Base-by-base conservation (phyloP, 2,329 filamentous ascomycete genomes). In the Fusarium pseudocircinatum region DNA sequence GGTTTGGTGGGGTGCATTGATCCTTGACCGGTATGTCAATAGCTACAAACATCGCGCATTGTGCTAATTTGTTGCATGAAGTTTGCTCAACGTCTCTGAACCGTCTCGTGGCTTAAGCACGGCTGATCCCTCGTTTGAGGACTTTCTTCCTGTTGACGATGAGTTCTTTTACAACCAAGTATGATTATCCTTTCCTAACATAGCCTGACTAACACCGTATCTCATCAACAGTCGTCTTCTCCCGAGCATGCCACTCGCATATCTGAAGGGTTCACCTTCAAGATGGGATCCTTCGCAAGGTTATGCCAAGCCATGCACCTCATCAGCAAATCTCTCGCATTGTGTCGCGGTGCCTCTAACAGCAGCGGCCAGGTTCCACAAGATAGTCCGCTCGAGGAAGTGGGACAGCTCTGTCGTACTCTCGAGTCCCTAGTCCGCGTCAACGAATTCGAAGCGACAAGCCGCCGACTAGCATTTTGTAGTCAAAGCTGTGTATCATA, bases 401-500 rank as follows among this genome's bases (percentile, higher is more conserved):
- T 36, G 8, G 24, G 20, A 28, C 57, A 60, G 57, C 12, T 60
- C 10, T 60, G 57, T 3, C 57, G 57, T 12, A 60, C 57, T 4
- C 57, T 60, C 4, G 57, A 60, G 10, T 47, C 43, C 2, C 26
- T 60, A 7, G 42, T 60, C 13, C 57, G 57, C 4, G 34, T 50
- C 4, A 60, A 60, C 34, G 57, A 60, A 30, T 6, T 50, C 2
- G 57, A 60, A 22, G 43, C n/a, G 1, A 40, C 57, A 3, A 60
- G 8, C 20, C 57, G 43, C 12, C 32, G 14, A 7, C 10, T 60
- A 0, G 42, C 57, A 2, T 60, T 60, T 20, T 60, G 57, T 14
- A 50, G 24, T 7, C 57, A 60, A 20, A 60, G 57, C 24, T 36
- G 26, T 50, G 43, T 60, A 7, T 60, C 57, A 15, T 22, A 60